phyloP scores from a whole-genome alignment of 495 filamentous ascomycete species.

The Penicillium steckii region DNA sequence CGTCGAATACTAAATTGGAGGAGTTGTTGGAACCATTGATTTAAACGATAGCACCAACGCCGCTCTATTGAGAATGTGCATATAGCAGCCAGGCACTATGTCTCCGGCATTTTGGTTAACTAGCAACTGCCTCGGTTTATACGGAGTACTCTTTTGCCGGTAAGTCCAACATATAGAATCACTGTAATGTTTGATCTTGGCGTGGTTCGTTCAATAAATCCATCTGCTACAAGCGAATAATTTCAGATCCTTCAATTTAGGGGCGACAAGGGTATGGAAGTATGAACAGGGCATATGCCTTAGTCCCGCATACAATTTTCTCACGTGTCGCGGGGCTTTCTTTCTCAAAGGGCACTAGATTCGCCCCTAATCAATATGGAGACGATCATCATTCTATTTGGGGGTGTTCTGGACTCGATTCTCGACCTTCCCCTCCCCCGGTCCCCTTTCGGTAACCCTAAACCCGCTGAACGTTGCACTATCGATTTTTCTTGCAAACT shows the following conservation, averaged over 20 bases:
- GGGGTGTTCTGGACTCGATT: constrained; percentile 6
- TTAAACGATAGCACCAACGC: neutral
- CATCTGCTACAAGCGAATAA: neutral
- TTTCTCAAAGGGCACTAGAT: neutral
- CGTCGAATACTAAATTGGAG: neutral
- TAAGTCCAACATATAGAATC: neutral
- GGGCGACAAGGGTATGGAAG: neutral
- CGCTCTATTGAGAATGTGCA: neutral
- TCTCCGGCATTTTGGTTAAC: neutral
- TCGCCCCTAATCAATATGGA: neutral
- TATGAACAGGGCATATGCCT: neutral
- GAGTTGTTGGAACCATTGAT: neutral
- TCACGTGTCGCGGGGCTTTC: constrained; percentile 4
- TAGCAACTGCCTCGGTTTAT: neutral
- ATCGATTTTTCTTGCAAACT: neutral
- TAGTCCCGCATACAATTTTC: constrained; percentile 1
- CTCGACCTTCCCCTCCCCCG: neutral
- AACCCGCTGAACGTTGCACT: constrained; percentile 7
- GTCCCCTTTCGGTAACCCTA: neutral
- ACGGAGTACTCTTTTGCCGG: neutral
- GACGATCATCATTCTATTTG: constrained; percentile 4
- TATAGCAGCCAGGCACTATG: neutral
- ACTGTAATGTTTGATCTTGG: neutral
- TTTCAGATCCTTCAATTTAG: constrained; percentile 1
- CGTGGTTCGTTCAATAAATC: neutral